Evolutionary conservation across 306 rosid species (phyloP).

Genomic region (Vigna angularis): DNA sequence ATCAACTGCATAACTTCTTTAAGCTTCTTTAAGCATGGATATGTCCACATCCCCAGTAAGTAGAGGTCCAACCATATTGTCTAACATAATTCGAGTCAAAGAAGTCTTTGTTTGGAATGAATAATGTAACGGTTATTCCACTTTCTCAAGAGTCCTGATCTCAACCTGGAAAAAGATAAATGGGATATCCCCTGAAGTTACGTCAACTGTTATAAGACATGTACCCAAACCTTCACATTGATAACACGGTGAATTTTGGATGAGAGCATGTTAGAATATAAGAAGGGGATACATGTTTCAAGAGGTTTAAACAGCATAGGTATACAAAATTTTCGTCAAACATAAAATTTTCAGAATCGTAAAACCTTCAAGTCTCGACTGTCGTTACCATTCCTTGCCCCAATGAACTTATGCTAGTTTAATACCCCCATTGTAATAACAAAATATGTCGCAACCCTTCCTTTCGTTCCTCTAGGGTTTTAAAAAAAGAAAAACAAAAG

Average conservation of each 20-base stretch:
- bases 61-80: conserved; percentile 91
- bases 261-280: no score
- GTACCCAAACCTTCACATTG: background rate
- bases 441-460: no score
- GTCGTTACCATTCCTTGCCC: no score
- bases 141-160: conserved; percentile 89
- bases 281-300: no score
- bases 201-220: background rate
- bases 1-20: conserved; percentile 54
- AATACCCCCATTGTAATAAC: no score
- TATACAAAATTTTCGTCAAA: no score
- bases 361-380: no score
- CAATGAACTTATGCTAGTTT: no score
- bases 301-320: no score
- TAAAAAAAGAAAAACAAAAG: no score
- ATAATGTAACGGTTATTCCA: conserved; percentile 66
- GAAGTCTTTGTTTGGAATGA: conserved; percentile 78
- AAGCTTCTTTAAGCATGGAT: conserved; percentile 82
- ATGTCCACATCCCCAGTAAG: conserved; percentile 78
- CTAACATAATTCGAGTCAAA: conserved; percentile 91
- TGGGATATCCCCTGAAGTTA: background rate
- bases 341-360: no score
- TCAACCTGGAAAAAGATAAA: conserved; percentile 68
- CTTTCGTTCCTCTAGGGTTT: no score
- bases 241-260: background rate